Percentiles rank a stretch among this genome's conserved stretches.
phyloP scores from a whole-genome alignment of 352 stramenopile genomes.

The Phytophthora pluvialis region DNA sequence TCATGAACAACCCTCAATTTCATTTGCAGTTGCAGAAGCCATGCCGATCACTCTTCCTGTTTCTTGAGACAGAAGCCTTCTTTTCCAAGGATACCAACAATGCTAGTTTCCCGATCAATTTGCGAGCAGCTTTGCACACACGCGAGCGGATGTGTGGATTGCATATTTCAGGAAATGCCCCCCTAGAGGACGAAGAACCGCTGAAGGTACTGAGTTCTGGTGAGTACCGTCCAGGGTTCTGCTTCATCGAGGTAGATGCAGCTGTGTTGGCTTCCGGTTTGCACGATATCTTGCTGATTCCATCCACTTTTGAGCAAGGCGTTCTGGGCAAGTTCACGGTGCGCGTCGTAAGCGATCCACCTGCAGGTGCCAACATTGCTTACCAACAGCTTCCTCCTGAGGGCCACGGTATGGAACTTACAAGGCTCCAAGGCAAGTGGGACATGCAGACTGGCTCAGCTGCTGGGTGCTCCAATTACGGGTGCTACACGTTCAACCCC shows the following conservation, averaged over 20 bases:
- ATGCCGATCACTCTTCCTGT: constrained; percentile 56
- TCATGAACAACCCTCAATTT: constrained; percentile 86
- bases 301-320: constrained; percentile 73
- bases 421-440: constrained; percentile 52
- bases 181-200: constrained; percentile 9
- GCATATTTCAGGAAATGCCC: constrained; percentile 24
- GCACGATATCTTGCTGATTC: constrained; percentile 67
- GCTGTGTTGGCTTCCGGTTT: constrained; percentile 29
- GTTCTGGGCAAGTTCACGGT: constrained; percentile 57
- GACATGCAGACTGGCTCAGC: constrained; percentile 62
- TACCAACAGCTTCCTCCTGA: constrained; percentile 54
- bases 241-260: constrained; percentile 60
- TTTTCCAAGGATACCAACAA: constrained; percentile 34
- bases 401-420: constrained; percentile 59
- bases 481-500: constrained; percentile 85
- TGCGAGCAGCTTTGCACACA: constrained; percentile 62
- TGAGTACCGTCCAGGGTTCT: constrained; percentile 84
- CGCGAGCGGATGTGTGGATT: constrained; percentile 58
- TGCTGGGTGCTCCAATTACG: constrained; percentile 77
- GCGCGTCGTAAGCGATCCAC: constrained; percentile 64
- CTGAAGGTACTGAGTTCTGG: constrained; percentile 66
- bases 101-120: constrained; percentile 61
- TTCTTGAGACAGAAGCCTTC: constrained; percentile 64
- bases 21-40: constrained; percentile 51
- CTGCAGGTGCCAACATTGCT: constrained; percentile 35